These are phyloP conservation scores for Dichotomocladium elegans DNA, from an alignment of 371 early-diverging fungal species.

Conservation along the genomic window DNA sequence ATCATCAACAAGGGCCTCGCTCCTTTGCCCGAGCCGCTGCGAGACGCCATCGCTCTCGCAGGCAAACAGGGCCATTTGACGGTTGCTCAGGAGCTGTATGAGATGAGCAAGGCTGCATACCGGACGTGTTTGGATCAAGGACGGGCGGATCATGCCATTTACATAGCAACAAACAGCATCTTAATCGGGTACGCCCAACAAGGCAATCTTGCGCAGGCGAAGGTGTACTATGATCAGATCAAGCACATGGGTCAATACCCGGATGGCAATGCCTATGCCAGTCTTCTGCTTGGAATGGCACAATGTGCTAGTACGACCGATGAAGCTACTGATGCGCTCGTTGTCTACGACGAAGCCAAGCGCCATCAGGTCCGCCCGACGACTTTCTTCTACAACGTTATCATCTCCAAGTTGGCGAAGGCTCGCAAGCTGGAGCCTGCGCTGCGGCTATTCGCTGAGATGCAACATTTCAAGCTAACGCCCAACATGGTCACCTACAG, in stretches of 20 bases:
- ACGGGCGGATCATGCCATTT: conserved; percentile 22
- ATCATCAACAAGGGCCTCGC: conserved; percentile 18
- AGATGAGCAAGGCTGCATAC: conserved; percentile 21
- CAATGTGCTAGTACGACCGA: conserved; percentile 41
- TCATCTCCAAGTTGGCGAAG: conserved; percentile 61
- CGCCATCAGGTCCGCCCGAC: conserved; percentile 54
- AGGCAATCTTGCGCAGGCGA: conserved; percentile 51
- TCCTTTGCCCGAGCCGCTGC: conserved; percentile 32
- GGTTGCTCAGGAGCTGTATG: conserved; percentile 26
- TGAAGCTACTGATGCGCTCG: conserved; percentile 47
- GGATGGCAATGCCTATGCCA: conserved; percentile 43
- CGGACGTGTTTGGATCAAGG: conserved; percentile 11
- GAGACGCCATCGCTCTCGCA: conserved; percentile 41
- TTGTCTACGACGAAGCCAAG: conserved; percentile 60
- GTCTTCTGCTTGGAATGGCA: conserved; percentile 37
- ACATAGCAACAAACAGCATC: conserved; percentile 50
- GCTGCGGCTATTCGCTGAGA: conserved; percentile 57
- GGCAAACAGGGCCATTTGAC: conserved; percentile 44
- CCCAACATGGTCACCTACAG: conserved; percentile 62
- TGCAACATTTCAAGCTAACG: conserved; percentile 46
- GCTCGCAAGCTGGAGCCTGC: conserved; percentile 60
- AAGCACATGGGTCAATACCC: conserved; percentile 40
- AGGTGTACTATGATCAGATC: conserved; percentile 53
- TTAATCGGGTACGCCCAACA: conserved; percentile 54
- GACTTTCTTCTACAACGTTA: conserved; percentile 62